Evolutionary conservation across 2,329 filamentous ascomycete species (phyloP).

Genomic region (Didymella segeticola): DNA sequence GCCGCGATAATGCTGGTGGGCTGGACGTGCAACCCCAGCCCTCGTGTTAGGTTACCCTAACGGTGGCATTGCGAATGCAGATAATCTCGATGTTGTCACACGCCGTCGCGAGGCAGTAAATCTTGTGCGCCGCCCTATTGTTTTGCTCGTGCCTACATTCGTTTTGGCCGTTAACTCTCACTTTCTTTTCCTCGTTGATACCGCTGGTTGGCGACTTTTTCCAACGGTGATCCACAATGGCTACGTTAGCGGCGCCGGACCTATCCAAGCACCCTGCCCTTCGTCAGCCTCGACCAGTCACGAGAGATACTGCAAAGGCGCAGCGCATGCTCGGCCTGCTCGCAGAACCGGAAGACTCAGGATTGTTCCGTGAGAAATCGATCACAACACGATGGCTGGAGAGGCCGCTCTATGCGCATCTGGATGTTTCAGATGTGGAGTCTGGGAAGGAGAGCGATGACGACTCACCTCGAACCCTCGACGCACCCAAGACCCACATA

Average conservation of each 20-base stretch:
- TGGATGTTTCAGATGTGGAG: conserved; percentile 26
- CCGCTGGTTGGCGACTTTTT: not conserved
- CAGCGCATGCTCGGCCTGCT: conserved; percentile 36
- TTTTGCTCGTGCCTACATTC: conserved; percentile 21
- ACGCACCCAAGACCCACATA: conserved; percentile 18
- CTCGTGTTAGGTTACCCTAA: conserved; percentile 21
- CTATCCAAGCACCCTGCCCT: conserved; percentile 28
- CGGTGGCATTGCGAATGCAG: conserved; percentile 28
- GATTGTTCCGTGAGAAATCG: conserved; percentile 31
- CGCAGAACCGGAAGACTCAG: conserved; percentile 31
- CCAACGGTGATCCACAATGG: conserved; percentile 21
- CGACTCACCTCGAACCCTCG: conserved; percentile 15
- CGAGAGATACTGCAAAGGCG: conserved; percentile 35
- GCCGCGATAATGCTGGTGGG: conserved; percentile 24
- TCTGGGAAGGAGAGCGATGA: conserved; percentile 18
- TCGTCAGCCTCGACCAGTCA: conserved; percentile 35
- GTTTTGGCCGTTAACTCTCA: conserved; percentile 12
- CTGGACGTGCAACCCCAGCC: conserved; percentile 29
- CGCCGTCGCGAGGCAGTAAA: conserved; percentile 26
- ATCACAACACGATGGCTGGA: conserved; percentile 38
- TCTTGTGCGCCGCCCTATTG: conserved; percentile 25
- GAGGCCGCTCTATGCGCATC: conserved; percentile 32
- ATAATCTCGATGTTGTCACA: conserved; percentile 33
- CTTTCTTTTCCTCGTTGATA: conserved; percentile 1
- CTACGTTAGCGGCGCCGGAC: conserved; percentile 33